These are phyloP conservation scores for Penicillium oxalicum DNA, from an alignment of 2,329 filamentous ascomycete species.

Conservation along the genomic window DNA sequence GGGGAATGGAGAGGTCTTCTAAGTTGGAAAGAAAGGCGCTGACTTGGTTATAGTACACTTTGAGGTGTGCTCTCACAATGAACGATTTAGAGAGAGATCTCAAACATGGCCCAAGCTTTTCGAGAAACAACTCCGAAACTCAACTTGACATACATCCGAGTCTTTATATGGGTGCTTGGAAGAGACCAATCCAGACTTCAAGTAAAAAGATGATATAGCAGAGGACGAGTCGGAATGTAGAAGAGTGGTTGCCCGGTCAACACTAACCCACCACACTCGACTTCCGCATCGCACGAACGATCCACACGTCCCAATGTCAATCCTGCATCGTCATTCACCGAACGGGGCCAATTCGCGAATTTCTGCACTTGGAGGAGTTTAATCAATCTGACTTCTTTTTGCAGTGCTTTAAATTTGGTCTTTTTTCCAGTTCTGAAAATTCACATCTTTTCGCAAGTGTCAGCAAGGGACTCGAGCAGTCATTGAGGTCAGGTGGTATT, in stretches of 20 bases:
- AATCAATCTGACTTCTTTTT: not conserved
- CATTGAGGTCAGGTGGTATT: not conserved
- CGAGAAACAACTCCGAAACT: too few species aligned
- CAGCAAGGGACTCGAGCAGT: conserved; percentile 3
- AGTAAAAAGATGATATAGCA: too few species aligned
- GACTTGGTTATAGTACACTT: too few species aligned
- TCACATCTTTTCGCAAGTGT: conserved; percentile 6
- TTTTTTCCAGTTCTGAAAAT: conserved; percentile 6
- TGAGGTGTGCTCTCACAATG: too few species aligned
- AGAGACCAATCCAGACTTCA: too few species aligned
- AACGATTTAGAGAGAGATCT: too few species aligned
- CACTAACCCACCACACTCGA: conserved; percentile 10
- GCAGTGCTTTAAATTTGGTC: conserved; percentile 8
- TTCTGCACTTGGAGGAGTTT: conserved; percentile 12
- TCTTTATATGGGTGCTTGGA: too few species aligned
- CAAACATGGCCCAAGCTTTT: too few species aligned
- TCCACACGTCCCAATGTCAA: conserved; percentile 12
- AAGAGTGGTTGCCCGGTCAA: conserved; percentile 20
- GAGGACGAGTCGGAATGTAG: conserved; percentile 1
- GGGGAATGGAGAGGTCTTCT: too few species aligned
- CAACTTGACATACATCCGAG: too few species aligned
- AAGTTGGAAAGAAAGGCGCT: too few species aligned
- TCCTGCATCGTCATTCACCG: conserved; percentile 12
- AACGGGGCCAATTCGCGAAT: conserved; percentile 17
- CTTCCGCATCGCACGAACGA: conserved; percentile 10